These are phyloP conservation scores for Cryptococcus depauperatus DNA, from an alignment of 1,284 basidiomycete genomes.

Conservation along the genomic window DNA sequence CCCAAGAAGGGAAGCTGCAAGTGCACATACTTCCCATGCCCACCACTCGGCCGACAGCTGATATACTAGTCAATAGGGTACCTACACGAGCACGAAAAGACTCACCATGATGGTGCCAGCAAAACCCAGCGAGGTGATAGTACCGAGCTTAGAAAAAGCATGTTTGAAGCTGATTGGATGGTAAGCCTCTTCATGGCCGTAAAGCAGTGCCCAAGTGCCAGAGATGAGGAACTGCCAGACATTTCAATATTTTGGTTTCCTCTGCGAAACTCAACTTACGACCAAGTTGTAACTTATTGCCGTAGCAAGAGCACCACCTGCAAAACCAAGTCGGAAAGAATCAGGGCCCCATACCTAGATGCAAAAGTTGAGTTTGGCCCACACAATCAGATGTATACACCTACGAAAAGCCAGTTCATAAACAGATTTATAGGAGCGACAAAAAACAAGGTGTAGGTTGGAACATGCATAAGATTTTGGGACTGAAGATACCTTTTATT, in stretches of 20 bases:
- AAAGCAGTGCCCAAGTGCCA: slow-evolving; percentile 63
- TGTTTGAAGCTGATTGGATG: slow-evolving; percentile 59
- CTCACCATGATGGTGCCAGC: slow-evolving; percentile 59
- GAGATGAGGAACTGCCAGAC: slow-evolving; percentile 46
- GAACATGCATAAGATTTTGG: slow-evolving; percentile 76
- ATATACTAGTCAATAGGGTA: slow-evolving; percentile 9
- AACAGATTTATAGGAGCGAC: slow-evolving; percentile 79
- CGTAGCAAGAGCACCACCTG: slow-evolving; percentile 86
- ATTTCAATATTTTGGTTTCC: neutral
- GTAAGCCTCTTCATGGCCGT: slow-evolving; percentile 74
- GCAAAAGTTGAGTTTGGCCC: slow-evolving; percentile 3
- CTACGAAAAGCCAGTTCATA: slow-evolving; percentile 69
- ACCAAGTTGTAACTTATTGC: slow-evolving; percentile 83
- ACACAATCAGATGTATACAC: too few species aligned
- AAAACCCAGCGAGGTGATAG: slow-evolving; percentile 64
- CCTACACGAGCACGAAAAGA: too few species aligned
- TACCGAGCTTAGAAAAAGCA: slow-evolving; percentile 62
- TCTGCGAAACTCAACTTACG: slow-evolving; percentile 37
- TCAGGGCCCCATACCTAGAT: slow-evolving; percentile 70
- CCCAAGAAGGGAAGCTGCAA: slow-evolving; percentile 43
- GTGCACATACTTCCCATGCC: slow-evolving; percentile 44
- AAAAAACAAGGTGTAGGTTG: slow-evolving; percentile 74
- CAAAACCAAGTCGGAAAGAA: slow-evolving; percentile 71
- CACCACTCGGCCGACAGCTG: slow-evolving; percentile 48
- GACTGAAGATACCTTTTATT: slow-evolving; percentile 70